Percentiles rank a stretch among this genome's conserved stretches.
Conservation (phyloP, 2,329 filamentous ascomycete species). For the Fusarium subtropicale region DNA sequence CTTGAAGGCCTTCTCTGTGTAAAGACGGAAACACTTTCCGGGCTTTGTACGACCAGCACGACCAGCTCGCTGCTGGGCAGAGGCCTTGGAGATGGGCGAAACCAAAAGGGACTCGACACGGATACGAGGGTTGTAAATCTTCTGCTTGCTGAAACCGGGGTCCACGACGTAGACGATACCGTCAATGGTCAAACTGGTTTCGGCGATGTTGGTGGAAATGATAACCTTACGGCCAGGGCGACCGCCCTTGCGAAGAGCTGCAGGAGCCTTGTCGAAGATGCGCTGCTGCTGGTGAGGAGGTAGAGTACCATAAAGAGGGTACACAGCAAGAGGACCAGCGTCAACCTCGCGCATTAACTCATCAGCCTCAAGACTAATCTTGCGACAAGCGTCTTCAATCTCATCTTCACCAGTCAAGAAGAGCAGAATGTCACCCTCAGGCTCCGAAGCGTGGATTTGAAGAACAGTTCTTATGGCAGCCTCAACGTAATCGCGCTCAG, state of each 20-base stretch:
- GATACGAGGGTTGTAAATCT: constrained; percentile 97
- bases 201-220: constrained; percentile 96
- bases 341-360: constrained; percentile 93
- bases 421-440: constrained; percentile 90
- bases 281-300: constrained; percentile 93
- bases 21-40: constrained; percentile 97
- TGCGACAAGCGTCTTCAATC: constrained; percentile 94
- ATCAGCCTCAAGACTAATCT: constrained; percentile 90
- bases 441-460: constrained; percentile 94
- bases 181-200: constrained; percentile 97
- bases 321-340: constrained; percentile 88
- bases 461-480: constrained; percentile 93
- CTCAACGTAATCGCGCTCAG: constrained; percentile 96
- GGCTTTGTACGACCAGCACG: constrained; percentile 98
- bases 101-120: constrained; percentile 97
- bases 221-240: constrained; percentile 93
- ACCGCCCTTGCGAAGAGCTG: constrained; percentile 77
- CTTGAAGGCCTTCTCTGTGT: constrained; percentile 96
- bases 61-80: constrained; percentile 96
- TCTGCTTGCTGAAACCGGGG: constrained; percentile 98
- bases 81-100: constrained; percentile 97
- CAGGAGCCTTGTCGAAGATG: constrained; percentile 92
- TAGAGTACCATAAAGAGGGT: constrained; percentile 92
- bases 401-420: constrained; percentile 99
- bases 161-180: constrained; percentile 99